A percentile compares a stretch with the other conserved stretches of the same genome.
These are phyloP conservation scores for Tolypocladium endophyticum DNA, from an alignment of 2,329 filamentous ascomycete species.

Conservation along the genomic window DNA sequence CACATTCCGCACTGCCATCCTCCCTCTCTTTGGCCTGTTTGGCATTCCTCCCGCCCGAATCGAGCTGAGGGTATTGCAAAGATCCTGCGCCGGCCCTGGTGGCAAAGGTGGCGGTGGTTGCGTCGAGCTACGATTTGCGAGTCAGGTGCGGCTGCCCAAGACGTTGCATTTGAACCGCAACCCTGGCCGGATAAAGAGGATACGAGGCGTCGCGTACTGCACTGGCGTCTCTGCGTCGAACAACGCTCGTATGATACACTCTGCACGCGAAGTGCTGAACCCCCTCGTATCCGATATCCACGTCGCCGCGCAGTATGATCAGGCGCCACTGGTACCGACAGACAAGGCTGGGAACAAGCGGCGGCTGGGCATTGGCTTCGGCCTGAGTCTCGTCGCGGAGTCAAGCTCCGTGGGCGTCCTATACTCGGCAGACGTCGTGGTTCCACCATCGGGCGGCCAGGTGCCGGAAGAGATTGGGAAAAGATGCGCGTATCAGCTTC, in stretches of 20 bases:
- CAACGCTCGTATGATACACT: slow-evolving; percentile 91
- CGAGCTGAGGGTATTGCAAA: slow-evolving; percentile 70
- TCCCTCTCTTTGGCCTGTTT: slow-evolving; percentile 83
- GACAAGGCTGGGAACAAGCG: slow-evolving; percentile 46
- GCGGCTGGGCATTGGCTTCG: slow-evolving; percentile 80
- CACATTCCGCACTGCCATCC: slow-evolving; percentile 82
- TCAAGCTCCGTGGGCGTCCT: slow-evolving; percentile 70
- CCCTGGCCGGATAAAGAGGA: slow-evolving; percentile 74
- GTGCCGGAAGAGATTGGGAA: slow-evolving; percentile 86
- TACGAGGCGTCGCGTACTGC: slow-evolving; percentile 88
- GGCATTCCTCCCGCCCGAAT: slow-evolving; percentile 72
- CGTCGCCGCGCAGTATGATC: slow-evolving; percentile 71
- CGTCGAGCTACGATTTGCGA: slow-evolving; percentile 88
- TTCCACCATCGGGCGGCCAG: slow-evolving; percentile 66
- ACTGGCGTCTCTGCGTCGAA: slow-evolving; percentile 87
- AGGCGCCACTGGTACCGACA: slow-evolving; percentile 43
- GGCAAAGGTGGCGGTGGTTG: slow-evolving; percentile 78
- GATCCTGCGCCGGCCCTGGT: slow-evolving; percentile 66
- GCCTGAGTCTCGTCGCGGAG: slow-evolving; percentile 82
- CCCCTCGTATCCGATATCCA: slow-evolving; percentile 80
- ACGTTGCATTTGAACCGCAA: slow-evolving; percentile 79
- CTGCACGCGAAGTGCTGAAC: slow-evolving; percentile 79
- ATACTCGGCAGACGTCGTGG: slow-evolving; percentile 76
- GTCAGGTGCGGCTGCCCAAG: slow-evolving; percentile 87
- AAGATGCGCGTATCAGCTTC: slow-evolving; percentile 76